phyloP scores from a whole-genome alignment of 306 rosid genomes.

The Cicer bijugum region DNA sequence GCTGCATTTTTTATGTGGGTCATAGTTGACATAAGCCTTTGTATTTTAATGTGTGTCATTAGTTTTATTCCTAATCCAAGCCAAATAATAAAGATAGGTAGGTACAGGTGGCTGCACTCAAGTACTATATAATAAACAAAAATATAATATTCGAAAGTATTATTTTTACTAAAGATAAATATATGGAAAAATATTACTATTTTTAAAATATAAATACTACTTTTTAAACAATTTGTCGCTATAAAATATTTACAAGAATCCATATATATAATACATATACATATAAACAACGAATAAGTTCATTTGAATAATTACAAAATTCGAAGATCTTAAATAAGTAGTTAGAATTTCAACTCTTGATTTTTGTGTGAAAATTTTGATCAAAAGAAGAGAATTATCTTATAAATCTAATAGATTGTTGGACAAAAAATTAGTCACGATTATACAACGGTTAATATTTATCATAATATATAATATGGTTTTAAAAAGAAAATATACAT shows the following conservation, averaged over 20 bases:
- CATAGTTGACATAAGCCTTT: slow-evolving; percentile 36
- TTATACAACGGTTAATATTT: no score
- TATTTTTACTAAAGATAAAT: neutral
- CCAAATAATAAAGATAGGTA: slow-evolving; percentile 31
- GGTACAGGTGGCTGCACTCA: slow-evolving; percentile 39
- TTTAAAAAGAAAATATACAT: neutral
- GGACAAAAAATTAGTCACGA: no score
- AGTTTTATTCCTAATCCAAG: slow-evolving; percentile 33
- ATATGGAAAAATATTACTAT: neutral
- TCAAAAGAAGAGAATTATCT: no score
- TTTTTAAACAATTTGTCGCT: neutral
- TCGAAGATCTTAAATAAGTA: no score
- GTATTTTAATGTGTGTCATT: slow-evolving; percentile 36
- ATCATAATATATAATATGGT: no score
- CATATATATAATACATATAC: neutral
- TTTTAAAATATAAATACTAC: neutral
- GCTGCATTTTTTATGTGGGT: slow-evolving; percentile 26
- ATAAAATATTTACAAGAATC: slow-evolving; percentile 7
- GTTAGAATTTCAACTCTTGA: no score
- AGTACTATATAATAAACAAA: slow-evolving; percentile 29
- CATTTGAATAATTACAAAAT: no score
- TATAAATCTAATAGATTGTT: no score
- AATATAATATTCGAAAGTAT: neutral
- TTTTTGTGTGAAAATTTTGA: no score
- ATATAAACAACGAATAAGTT: no score